These are phyloP conservation scores for Aschersonia sp. DNA, from an alignment of 2,329 filamentous ascomycete species.

Conservation along the genomic window DNA sequence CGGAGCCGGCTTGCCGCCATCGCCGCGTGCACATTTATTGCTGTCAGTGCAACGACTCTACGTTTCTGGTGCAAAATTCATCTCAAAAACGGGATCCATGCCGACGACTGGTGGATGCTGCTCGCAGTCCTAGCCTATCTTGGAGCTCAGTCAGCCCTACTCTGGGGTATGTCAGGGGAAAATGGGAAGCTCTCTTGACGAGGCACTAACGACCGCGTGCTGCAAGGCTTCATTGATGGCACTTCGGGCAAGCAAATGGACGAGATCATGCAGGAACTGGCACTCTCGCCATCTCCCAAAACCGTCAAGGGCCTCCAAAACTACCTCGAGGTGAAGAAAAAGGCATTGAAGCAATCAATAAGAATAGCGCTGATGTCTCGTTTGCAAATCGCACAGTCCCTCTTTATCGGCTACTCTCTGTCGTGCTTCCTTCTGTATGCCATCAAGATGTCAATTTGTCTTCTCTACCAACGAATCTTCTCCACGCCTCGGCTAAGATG, in stretches of 20 bases:
- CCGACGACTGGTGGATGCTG: neutral
- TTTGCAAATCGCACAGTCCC: neutral
- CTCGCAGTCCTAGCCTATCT: neutral
- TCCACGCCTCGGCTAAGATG: neutral
- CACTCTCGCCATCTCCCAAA: neutral
- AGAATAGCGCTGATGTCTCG: neutral
- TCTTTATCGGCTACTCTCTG: neutral
- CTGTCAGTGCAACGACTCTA: neutral
- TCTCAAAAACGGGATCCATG: neutral
- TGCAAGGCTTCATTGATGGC: neutral
- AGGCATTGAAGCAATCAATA: neutral
- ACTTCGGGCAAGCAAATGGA: neutral
- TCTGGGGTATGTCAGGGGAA: neutral
- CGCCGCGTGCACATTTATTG: neutral
- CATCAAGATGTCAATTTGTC: neutral
- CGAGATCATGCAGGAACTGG: neutral
- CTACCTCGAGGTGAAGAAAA: neutral
- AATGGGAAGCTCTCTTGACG: too few species aligned
- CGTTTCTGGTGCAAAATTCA: neutral
- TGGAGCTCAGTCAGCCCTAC: neutral
- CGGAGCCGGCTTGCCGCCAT: neutral
- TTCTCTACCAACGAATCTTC: neutral
- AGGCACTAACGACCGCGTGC: neutral
- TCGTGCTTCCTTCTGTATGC: neutral
- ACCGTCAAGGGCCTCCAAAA: neutral